Base-by-base conservation (phyloP, 2,329 filamentous ascomycete genomes). In the Ophiostoma himal-ulmi region DNA sequence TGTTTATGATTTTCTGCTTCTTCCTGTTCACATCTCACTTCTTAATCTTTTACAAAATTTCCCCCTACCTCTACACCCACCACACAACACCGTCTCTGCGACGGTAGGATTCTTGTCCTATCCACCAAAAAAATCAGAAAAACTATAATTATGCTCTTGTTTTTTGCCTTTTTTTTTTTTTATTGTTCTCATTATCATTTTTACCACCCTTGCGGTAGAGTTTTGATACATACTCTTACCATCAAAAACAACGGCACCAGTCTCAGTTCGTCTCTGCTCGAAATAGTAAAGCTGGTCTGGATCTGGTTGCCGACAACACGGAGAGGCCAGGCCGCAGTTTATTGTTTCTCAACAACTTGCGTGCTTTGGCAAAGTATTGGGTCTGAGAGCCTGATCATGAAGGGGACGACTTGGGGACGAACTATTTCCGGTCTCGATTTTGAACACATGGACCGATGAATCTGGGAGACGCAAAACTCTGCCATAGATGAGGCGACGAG, bases 401-500 rank as follows among this genome's bases (percentile, higher is more conserved):
- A 64, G 26, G 5, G 26, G n/a, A 41, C 20, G 52, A 34, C n/a
- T 30, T 26, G 62, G 37, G 60, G 52, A 22, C 44, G 37, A 26
- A 20, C 17, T 11, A 52, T 57, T 65, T 65, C 62, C 62, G 62
- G 62, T 65, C 44, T 67, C 34, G 52, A 57, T 57, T 67, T 70
- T 70, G 52, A 70, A 67, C 68, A 54, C 62, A 39, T 44, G 60
- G 48, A 54, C 54, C 68, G 17, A n/a, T 3, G 30, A 30, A 17
- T 60, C 22, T 17, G 11, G 26, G 39, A 52, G 37, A 34, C 3
- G 13, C 2, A 22, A 48, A 20, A 3, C 5, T 37, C n/a, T 30
- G 13, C n/a, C 6, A 69, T 7, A 48, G 44, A 48, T 48, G 26
- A n/a, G 26, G 41, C 26, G 30, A 22, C 1, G 14, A 26, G 26